phyloP scores from a whole-genome alignment of 1,284 basidiomycete genomes.

The Kalmanozyma brasiliensis region DNA sequence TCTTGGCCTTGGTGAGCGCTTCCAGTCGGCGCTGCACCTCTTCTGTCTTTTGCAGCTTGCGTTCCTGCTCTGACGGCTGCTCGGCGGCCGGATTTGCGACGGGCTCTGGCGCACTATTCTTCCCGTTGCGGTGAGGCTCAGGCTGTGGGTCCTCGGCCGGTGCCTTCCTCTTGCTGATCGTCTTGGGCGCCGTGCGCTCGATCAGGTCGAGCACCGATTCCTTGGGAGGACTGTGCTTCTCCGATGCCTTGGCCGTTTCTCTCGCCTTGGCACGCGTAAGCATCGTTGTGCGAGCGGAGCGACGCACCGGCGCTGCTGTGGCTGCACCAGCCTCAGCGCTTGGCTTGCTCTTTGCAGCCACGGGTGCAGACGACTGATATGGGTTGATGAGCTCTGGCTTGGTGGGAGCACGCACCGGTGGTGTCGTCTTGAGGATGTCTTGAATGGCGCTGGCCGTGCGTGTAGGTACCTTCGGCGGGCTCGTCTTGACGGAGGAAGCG shows the following conservation, averaged over 20 bases:
- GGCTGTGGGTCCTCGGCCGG: slow-evolving; percentile 2
- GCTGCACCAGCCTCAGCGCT: slow-evolving; percentile 1
- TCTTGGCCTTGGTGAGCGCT: slow-evolving; percentile 39
- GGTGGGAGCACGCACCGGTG: slow-evolving; percentile 41
- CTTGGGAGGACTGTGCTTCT: slow-evolving; percentile 41
- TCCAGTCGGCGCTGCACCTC: slow-evolving; percentile 53
- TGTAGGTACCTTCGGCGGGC: slow-evolving; percentile 30
- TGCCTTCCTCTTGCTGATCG: slow-evolving; percentile 23
- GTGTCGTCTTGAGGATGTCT: slow-evolving; percentile 51
- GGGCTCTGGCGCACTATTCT: slow-evolving; percentile 1
- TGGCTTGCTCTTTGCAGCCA: slow-evolving; percentile 25
- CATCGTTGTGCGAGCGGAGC: slow-evolving; percentile 35
- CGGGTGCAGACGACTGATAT: slow-evolving; percentile 49
- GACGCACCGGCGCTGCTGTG: slow-evolving; percentile 15
- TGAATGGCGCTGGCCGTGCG: slow-evolving; percentile 55
- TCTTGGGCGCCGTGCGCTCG: slow-evolving; percentile 53
- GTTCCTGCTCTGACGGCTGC: slow-evolving; percentile 15
- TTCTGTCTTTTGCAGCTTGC: slow-evolving; percentile 50
- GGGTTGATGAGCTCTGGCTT: slow-evolving; percentile 62
- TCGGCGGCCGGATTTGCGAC: slow-evolving; percentile 1
- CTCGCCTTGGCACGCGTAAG: slow-evolving; percentile 53
- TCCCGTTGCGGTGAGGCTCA: slow-evolving; percentile 8
- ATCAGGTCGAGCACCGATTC: slow-evolving; percentile 58
- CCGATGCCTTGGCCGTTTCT: slow-evolving; percentile 38
- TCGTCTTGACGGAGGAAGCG: slow-evolving; percentile 3